Evolutionary conservation across 2,329 filamentous ascomycete species (phyloP), one percentile per base, ranked within the genome.

Genomic region (Lasiodiplodia theobromae): DNA sequence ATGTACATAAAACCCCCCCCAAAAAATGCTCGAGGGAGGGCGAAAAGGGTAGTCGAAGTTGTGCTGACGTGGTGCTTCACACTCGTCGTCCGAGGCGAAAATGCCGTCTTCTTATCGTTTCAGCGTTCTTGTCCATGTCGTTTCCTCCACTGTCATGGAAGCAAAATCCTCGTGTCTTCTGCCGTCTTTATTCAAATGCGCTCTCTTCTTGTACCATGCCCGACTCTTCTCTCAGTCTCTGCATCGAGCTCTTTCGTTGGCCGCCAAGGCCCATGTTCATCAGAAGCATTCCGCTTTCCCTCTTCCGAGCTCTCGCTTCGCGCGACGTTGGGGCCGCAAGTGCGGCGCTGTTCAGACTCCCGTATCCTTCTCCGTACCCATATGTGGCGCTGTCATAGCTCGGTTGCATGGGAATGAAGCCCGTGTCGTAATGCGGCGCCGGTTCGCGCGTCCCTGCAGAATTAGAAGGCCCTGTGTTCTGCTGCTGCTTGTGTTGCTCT

Each of bases 331-430:
- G 3, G 38, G 64, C 40, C 37, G 57, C 68, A 31, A 76, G 73
- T 3, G 77, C 68, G 1, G 77, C 68, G 21, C 77, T 75, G 58
- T 77, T 79, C 38, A 80, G 65, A 65, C 77, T 79, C 47, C 77
- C 75, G 57, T 75, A 80, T 4, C 75, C 76, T 23, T 79, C 75
- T 4, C 66, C 54, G 69, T 71, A 52, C 68, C 69, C 63, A 11
- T 74, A 73, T 74, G 69, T 49, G 44, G 73, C 72, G 1, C 74
- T 65, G 12, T 87, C 82, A 75, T 86, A 85, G 57, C 80, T 81
- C 18, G 83, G 83, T 63, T 85, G 83, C 67, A 86, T 75, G 1
- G 84, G 82, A 34, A 84, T 82, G 70, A 87, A 86, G 2, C 85
- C 85, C 7, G 83, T 84, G 38, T 86, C 83, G 67, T 84, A 80